These are phyloP conservation scores for Ophiostoma piceae DNA, from an alignment of 2,329 filamentous ascomycete genomes.

Conservation along the genomic window DNA sequence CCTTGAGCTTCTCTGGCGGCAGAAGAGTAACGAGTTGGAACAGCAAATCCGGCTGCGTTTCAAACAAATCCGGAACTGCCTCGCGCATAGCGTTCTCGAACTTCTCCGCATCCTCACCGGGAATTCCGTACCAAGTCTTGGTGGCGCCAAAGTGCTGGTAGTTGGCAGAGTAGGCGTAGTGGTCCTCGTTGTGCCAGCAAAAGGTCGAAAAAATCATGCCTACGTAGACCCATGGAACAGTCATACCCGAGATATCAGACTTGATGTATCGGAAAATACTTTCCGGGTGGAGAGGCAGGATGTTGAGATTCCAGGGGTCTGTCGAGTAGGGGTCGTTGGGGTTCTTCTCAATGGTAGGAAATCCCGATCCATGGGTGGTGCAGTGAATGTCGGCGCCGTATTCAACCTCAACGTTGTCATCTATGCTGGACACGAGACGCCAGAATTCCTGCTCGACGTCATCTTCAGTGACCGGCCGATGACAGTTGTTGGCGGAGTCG, in stretches of 20 bases:
- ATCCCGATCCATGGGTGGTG: constrained; percentile 94
- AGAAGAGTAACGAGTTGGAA: constrained; percentile 97
- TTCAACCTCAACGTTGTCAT: constrained; percentile 94
- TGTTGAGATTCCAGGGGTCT: constrained; percentile 93
- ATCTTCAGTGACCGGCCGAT: constrained; percentile 80
- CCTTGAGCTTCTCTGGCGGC: constrained; percentile 85
- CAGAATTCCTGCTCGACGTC: constrained; percentile 97
- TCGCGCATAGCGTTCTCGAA: constrained; percentile 95
- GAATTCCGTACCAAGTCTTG: constrained; percentile 99
- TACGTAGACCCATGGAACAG: constrained; percentile 97
- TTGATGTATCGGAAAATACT: constrained; percentile 97
- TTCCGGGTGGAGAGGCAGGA: constrained; percentile 82
- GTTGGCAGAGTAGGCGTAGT: constrained; percentile 95
- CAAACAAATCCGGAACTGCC: constrained; percentile 91
- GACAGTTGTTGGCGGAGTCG: constrained; percentile 75
- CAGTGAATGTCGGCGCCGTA: constrained; percentile 98
- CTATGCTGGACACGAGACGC: constrained; percentile 86
- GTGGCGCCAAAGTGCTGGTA: constrained; percentile 98
- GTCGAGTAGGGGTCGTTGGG: constrained; percentile 80
- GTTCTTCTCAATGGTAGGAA: constrained; percentile 88
- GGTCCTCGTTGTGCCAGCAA: constrained; percentile 98
- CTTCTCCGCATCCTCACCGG: constrained; percentile 84
- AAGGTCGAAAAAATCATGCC: constrained; percentile 99
- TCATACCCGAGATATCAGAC: constrained; percentile 98
- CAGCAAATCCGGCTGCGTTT: constrained; percentile 90